A percentile compares a stretch with the other conserved stretches of the same genome.
These are phyloP conservation scores for Laetiporus sulphureus DNA, from an alignment of 1,284 basidiomycete species.

Conservation along the genomic window DNA sequence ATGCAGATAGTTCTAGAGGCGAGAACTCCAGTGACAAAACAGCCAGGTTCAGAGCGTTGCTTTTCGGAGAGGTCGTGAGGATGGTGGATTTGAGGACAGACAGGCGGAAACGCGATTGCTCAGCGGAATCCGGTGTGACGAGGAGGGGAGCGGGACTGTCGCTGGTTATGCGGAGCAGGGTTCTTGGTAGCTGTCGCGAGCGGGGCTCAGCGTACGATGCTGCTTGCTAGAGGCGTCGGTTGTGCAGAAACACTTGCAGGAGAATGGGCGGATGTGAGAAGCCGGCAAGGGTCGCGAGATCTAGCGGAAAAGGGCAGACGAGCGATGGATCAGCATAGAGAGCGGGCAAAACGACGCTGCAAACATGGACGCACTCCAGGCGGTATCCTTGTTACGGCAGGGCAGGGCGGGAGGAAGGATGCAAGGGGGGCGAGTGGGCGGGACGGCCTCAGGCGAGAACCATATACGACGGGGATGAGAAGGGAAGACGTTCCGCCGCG, in stretches of 20 bases:
- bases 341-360: constrained; percentile 2
- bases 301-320: constrained; percentile 30
- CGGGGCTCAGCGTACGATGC: constrained; percentile 48
- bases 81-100: constrained; percentile 12
- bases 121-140: constrained; percentile 43
- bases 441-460: constrained; percentile 21
- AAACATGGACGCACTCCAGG: constrained; percentile 51
- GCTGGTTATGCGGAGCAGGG: constrained; percentile 14
- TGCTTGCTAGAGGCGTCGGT: constrained; percentile 27
- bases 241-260: constrained; percentile 16
- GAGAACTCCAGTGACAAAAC: constrained; percentile 6
- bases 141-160: constrained; percentile 17
- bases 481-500: constrained; percentile 2
- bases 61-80: constrained; percentile 7
- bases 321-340: constrained; percentile 7
- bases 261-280: constrained; percentile 36
- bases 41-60: constrained; percentile 3
- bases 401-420: constrained; percentile 37
- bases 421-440: constrained; percentile 24
- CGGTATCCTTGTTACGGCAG: constrained; percentile 74
- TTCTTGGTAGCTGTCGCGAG: constrained; percentile 22
- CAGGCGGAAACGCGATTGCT: constrained; percentile 44
- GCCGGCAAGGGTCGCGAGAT: constrained; percentile 95
- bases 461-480: constrained; percentile 17
- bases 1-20: constrained; percentile 9